Evolutionary conservation across 192 early-diverging fungal species (phyloP), one percentile per base, ranked within the genome.

Genomic region (Rhizophagus clarus): DNA sequence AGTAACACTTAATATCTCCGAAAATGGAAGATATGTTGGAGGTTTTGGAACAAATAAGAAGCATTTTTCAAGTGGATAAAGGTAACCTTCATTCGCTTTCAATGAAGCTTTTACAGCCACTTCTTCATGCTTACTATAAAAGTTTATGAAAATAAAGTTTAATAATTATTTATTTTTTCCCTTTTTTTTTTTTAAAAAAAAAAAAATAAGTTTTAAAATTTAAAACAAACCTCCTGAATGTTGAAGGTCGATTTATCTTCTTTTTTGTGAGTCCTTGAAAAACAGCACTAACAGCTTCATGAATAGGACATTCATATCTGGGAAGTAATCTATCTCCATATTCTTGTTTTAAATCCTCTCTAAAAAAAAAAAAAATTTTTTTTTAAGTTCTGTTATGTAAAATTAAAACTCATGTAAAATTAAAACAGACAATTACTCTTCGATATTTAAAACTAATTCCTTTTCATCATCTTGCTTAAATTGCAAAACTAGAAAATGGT

Each of bases 21-120:
- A 79, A 68, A 93, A 92, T 11, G 95, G 89, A 60, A 99, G 94
- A 49, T 92, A 94, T 51, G 93, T 94, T n/a, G 96, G 88, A 1
- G 96, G 97, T 83, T 99, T 99, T 47, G 95, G 95, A 68, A 97
- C 92, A 75, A 97, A 97, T 63, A 99, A 51, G 80, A 99, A 93
- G n/a, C 92, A 92, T 82, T 96, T 96, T 76, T 97, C 97, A 61
- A 98, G 88, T 4, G 96, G 97, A 75, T 97, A 99, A 29, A 99
- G 84, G 68, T 92, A 93, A 75, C 95, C 95, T 82, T 99, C 98
- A 88, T 94, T 97, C 45, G 98, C 96, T 87, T 98, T 99, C 88
- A 95, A 91, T 37, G 96, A 97, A 76, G 95, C 97, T 84, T 98
- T 97, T 83, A 99, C 86, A 24, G 95, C 96, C 69, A 88, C 87